Base-by-base conservation (phyloP, 768 basidiomycete species). In the Agrocybe pediades region DNA sequence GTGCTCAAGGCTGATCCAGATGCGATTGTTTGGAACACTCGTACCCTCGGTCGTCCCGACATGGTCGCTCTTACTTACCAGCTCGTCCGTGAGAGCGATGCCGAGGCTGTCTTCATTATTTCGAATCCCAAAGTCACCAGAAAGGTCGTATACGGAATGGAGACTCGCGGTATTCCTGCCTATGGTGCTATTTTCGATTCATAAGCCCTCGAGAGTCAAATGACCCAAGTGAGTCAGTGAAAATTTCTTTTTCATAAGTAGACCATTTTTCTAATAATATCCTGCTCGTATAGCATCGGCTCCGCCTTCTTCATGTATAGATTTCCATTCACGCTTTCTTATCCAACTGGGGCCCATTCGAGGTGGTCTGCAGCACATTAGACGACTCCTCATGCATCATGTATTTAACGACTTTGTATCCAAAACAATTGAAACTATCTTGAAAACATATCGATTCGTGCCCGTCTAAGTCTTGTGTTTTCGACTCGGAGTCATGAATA, bases 141-240 rank as follows among this genome's bases (percentile, higher is more conserved):
- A 23, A 71, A 72, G 53, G 71, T 75, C 9, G 71, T 75, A 0
- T 75, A 73, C 46, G 72, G 68, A 2, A 72, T 75, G 73, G 67
- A 71, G 52, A 72, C 70, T 24, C 60, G 73, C 46, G 74, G 74
- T 17, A 67, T 76, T 13, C 68, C 74, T 1, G 74, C 74, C 1
- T 76, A 72, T 49, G 75, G 72, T 4, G 70, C 74, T 24, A 76
- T 76, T 30, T 76, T 71, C 55, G 74, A 76, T 53, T 76, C 74
- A 39, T 74, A 59, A 62, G n/a, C n/a, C n/a, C n/a, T n/a, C n/a
- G n/a, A n/a, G n/a, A n/a, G n/a, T n/a, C n/a, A n/a, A n/a, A n/a
- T n/a, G n/a, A n/a, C n/a, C n/a, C n/a, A n/a, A n/a, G n/a, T n/a
- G n/a, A n/a, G n/a, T n/a, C n/a, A n/a, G n/a, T n/a, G n/a, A n/a